Evolutionary conservation across 805 yeast species (phyloP), one percentile per base, ranked within the genome.

Genomic region (Peterozyma xylosa): DNA sequence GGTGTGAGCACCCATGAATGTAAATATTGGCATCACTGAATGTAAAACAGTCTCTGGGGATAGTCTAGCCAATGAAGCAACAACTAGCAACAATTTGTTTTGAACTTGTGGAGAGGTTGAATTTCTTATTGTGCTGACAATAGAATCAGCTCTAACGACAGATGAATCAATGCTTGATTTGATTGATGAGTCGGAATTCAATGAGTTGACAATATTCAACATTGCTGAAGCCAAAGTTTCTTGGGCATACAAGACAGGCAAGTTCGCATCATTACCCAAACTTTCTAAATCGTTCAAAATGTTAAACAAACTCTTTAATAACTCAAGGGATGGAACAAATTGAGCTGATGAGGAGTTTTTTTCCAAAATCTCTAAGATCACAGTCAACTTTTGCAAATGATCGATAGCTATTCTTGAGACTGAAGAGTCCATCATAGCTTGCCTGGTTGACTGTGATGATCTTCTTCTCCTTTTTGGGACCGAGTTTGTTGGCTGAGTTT

Each of bases 21-120:
- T 93, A 70, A 93, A 93, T 42, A 93, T 91, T n/a, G 99, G 99
- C 99, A 93, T 93, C 9, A 93, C 96, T 2, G 96, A 86, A 64
- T 93, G 98, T 43, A 93, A 68, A 29, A 93, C 89, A 30, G 85
- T 78, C 56, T 91, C 97, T 9, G 98, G 96, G 11, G 91, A 86
- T 45, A 93, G 66, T 1, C 88, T 71, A 1, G 98, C 98, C 52
- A 93, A 68, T 40, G 88, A 83, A 2, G 97, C 85, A 52, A 93
- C 80, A 27, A 93, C 91, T 46, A 91, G 67, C 47, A 93, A 68
- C 41, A 91, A 66, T 52, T 89, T 77, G 65, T 93, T 93, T 65
- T 93, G 99, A 27, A 90, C 95, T 62, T 91, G 98, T 2, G 97
- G 98, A 29, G 96, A 86, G 37, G 80, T 75, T 1, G 96, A 82